Evolutionary conservation across 2,329 filamentous ascomycete genomes (phyloP), one percentile per base, ranked within the genome.

Genomic region (Geosmithia morbida): DNA sequence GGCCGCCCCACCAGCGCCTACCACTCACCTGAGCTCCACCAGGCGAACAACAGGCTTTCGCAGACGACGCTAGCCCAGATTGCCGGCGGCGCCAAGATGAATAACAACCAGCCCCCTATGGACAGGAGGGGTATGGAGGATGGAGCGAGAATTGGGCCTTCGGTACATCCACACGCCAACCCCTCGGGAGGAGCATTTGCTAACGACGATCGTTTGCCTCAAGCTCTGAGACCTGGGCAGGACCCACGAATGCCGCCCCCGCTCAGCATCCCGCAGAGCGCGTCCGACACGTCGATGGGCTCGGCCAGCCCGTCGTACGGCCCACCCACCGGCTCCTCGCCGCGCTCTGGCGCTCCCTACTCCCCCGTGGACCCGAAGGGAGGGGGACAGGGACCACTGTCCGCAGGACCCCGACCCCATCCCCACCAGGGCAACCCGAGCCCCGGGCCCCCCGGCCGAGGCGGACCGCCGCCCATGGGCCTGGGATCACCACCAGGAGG

Each of bases 11-110:
- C 72, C 1, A 79, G 75, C 50, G 85, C 85, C 0, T 79, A 85
- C 54, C 79, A 86, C 49, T 82, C 87, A 29, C 77, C 84, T 14
- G 86, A 92, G 58, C 71, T 90, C 56, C 82, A 85, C 51, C 81
- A 81, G 52, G 87, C 85, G 46, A 92, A 87, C 55, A 88, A 83
- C 54, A 82, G 87, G 19, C 81, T 97, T 61, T 95, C 92, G 22
- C 77, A 74, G 54, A 81, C 80, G 1, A 97, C 90, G 1, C 70
- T 96, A 43, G 75, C 81, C 43, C 87, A 96, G 59, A 72, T 97
- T 59, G 79, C 79, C 30, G 83, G 82, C 53, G 84, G 83, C 43
- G 78, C 77, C 47, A 76, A 74, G 19, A 62, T 77, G 45, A 58
- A 68, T 43, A 59, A 59, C 8, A 59, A 64, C 41, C 58, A 57